These are phyloP conservation scores for Candida ovalis DNA, from an alignment of 805 yeast species.

Conservation along the genomic window DNA sequence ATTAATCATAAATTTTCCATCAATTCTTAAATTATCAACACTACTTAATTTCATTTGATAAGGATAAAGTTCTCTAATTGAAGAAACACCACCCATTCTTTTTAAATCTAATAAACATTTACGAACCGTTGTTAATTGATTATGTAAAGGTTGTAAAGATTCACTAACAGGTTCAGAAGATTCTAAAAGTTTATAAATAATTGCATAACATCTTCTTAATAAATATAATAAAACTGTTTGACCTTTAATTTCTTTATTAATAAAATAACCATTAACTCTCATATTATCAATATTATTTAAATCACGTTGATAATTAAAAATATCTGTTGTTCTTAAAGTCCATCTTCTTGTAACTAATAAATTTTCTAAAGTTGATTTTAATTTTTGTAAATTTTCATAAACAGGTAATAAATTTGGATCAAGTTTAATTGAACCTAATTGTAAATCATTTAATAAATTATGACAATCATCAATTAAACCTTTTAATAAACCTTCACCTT, in stretches of 20 bases:
- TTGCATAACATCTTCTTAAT: conserved; percentile 85
- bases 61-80: conserved; percentile 88
- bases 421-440: conserved; percentile 41
- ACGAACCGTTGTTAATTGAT: conserved; percentile 88
- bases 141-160: conserved; percentile 87
- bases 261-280: conserved; percentile 60
- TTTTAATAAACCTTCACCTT: conserved; percentile 50
- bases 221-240: conserved; percentile 67
- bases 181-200: conserved; percentile 83
- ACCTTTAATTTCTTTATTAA: conserved; percentile 41
- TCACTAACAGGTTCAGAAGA: conserved; percentile 95
- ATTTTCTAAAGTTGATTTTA: conserved; percentile 75
- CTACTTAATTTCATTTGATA: conserved; percentile 92
- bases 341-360: conserved; percentile 90
- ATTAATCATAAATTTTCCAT: conserved; percentile 88
- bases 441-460: conserved; percentile 65
- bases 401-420: conserved; percentile 53
- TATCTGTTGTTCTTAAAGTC: conserved; percentile 95
- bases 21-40: conserved; percentile 78
- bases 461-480: conserved; percentile 83
- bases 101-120: conserved; percentile 86
- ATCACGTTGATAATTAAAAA: conserved; percentile 75
- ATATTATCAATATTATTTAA: conserved; percentile 70
- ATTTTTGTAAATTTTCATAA: conserved; percentile 58
- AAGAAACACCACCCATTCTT: conserved; percentile 87